phyloP scores from a whole-genome alignment of 345 rosid genomes.

The Eucalyptus erythrocorys region DNA sequence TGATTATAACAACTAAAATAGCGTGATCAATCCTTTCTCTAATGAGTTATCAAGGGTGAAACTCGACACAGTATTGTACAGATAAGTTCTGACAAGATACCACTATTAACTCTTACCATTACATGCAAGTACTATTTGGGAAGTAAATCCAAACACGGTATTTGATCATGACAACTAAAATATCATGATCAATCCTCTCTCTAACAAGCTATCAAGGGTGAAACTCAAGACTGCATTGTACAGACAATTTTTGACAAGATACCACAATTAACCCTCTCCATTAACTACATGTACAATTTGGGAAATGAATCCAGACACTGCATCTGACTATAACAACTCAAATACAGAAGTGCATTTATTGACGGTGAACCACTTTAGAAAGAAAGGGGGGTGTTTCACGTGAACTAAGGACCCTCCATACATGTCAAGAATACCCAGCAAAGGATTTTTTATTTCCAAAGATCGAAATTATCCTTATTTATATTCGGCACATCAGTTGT shows the following conservation, averaged over 20 bases:
- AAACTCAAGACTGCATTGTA: neutral
- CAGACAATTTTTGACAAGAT: neutral
- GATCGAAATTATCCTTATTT: neutral
- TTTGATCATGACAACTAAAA: too few relatives aligned
- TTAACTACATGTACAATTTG: neutral
- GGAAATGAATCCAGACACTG: neutral
- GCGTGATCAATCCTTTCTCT: neutral
- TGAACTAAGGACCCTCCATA: neutral
- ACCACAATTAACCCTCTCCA: neutral
- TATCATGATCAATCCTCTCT: neutral
- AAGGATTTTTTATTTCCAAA: neutral
- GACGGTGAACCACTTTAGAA: neutral
- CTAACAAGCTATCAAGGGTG: accelerated
- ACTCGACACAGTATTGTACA: accelerated
- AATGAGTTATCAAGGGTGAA: neutral
- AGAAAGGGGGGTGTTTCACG: neutral
- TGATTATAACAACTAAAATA: neutral
- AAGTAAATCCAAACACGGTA: neutral
- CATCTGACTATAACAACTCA: neutral
- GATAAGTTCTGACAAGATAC: neutral
- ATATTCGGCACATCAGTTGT: neutral
- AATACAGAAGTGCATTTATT: neutral
- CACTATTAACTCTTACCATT: neutral
- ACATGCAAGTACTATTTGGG: neutral
- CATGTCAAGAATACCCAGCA: neutral